Base-by-base conservation (phyloP, 805 yeast genomes). In the Schizosaccharomyces japonicus region DNA sequence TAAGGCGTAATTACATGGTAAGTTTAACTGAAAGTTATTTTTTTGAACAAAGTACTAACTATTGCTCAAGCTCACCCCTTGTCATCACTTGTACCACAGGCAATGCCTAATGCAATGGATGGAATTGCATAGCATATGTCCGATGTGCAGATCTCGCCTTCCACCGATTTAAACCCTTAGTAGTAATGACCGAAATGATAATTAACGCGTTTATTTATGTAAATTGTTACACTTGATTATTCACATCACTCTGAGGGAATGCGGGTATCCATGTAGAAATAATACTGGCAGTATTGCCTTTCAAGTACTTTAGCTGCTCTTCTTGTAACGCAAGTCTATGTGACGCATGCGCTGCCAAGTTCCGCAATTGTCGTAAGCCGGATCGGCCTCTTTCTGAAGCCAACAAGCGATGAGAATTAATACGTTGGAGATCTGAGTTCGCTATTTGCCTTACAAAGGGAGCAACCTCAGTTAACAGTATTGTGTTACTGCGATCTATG, bases 91-190 rank as follows among this genome's bases (percentile, higher is more conserved):
- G 7, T 87, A 84, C 70, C 95, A 85, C 58, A 71, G 82, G 1
- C 76, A 72, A n/a, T 85, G 96, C 63, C 64, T 87, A 52, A 92
- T 81, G 57, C 74, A 71, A 52, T 87, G 95, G 95, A 83, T 87
- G 95, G 73, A 76, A 59, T 80, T 82, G 58, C 81, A 84, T 56
- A 62, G 87, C 47, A 94, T 84, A 57, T 87, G 96, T 62, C 96
- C 96, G 0, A 85, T 84, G 5, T 87, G 96, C 62, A 70, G 95
- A 56, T 73, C 74, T 49, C 71, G 82, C 21, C 63, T 87, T 36
- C 95, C 95, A 1, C 94, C 95, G 1, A 64, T 80, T 48, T 82
- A 61, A 62, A 19, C 4, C 7, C 15, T 4, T 21, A 23, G 10
- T 26, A 21, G 31, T 29, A 6, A 42, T 28, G 33, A 25, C n/a